Percentiles rank a stretch among this genome's conserved stretches.
These are phyloP conservation scores for Blastobotrys raffinosifermentans DNA, from an alignment of 1,139 yeast species.

Conservation along the genomic window DNA sequence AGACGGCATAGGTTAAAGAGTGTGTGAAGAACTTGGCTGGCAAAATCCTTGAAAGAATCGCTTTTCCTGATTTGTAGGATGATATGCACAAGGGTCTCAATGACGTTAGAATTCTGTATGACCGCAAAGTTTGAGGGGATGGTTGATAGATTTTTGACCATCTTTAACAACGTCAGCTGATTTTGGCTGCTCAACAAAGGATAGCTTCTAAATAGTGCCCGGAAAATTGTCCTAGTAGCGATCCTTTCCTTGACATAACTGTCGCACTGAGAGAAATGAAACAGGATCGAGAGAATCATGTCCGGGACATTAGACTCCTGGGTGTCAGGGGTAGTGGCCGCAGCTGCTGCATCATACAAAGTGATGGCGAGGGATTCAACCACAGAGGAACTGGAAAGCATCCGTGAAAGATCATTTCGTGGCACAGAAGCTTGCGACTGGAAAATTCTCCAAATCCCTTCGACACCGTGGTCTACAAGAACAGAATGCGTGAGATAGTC, in stretches of 20 bases:
- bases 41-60: slow-evolving; percentile 17
- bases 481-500: slow-evolving; percentile 44
- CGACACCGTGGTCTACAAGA: slow-evolving; percentile 44
- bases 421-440: slow-evolving; percentile 40
- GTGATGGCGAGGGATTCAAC: slow-evolving; percentile 47
- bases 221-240: slow-evolving; percentile 20
- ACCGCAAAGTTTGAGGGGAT: slow-evolving; percentile 23
- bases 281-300: slow-evolving; percentile 26
- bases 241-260: slow-evolving; percentile 27
- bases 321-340: slow-evolving; percentile 6
- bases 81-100: slow-evolving; percentile 27
- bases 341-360: slow-evolving; percentile 32
- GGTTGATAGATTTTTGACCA: slow-evolving; percentile 29
- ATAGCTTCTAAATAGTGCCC: slow-evolving; percentile 20
- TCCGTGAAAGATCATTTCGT: slow-evolving; percentile 51
- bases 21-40: slow-evolving; percentile 31
- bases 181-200: slow-evolving; percentile 15
- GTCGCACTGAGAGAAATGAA: slow-evolving; percentile 32
- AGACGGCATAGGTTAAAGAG: slow-evolving; percentile 51
- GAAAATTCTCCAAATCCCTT: slow-evolving; percentile 41
- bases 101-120: slow-evolving; percentile 29
- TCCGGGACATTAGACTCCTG: slow-evolving; percentile 9
- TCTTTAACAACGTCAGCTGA: slow-evolving; percentile 25
- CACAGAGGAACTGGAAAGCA: slow-evolving; percentile 45
- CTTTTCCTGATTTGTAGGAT: slow-evolving; percentile 17